phyloP scores from a whole-genome alignment of 179 eudicot species.

The Patellifolia procumbens region DNA sequence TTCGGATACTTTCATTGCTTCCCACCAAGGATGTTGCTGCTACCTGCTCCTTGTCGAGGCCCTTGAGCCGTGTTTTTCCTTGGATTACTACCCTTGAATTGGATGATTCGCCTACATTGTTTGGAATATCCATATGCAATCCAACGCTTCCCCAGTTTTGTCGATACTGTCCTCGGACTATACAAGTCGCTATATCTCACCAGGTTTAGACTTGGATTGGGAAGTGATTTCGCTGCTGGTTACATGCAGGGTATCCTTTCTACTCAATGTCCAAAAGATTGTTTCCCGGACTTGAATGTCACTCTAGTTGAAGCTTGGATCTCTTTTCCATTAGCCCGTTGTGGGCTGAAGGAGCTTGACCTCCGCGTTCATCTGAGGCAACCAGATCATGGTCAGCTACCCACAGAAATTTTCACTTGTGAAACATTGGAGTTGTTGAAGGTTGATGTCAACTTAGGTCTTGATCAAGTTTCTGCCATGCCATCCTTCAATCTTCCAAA shows the following conservation, averaged over 20 bases:
- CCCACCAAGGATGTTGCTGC: slow-evolving; percentile 17
- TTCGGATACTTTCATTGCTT: background rate
- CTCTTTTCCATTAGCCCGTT: too few relatives aligned
- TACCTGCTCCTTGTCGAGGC: background rate
- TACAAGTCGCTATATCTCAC: background rate
- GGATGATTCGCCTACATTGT: background rate
- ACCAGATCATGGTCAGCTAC: background rate
- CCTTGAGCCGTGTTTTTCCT: background rate
- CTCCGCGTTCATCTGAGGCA: background rate
- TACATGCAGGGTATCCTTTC: background rate
- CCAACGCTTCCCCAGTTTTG: background rate
- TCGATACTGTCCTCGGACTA: background rate
- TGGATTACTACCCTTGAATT: slow-evolving; percentile 12
- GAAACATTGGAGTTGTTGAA: background rate
- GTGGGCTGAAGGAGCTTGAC: background rate
- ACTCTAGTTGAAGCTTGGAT: background rate
- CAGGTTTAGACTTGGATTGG: slow-evolving; percentile 6
- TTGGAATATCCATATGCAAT: background rate
- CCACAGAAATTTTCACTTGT: background rate
- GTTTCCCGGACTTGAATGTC: background rate
- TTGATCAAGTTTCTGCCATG: background rate
- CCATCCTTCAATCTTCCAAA: background rate
- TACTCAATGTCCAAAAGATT: background rate
- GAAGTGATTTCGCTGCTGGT: background rate
- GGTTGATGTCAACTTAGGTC: background rate